Conservation (phyloP, 495 filamentous ascomycete species). For the Chaetomium cochliodes region DNA sequence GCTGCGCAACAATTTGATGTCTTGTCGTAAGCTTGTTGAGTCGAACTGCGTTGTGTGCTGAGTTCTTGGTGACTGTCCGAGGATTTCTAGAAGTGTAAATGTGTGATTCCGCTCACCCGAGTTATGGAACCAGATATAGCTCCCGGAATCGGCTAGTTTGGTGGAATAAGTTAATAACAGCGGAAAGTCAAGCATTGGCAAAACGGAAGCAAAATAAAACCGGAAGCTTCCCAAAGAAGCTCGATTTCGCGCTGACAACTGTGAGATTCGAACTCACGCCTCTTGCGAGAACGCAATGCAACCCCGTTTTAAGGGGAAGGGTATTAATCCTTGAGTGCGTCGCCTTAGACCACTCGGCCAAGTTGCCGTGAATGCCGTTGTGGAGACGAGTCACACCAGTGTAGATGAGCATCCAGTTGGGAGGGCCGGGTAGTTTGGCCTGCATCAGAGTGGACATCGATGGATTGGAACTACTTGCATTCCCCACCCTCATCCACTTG, state of each 20-base stretch:
- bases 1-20: not conserved
- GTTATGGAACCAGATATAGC: not conserved
- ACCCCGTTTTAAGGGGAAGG: slow-evolving; percentile 9
- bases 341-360: slow-evolving; percentile 22
- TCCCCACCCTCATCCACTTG: too few relatives aligned
- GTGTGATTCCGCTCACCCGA: too few relatives aligned
- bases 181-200: too few relatives aligned
- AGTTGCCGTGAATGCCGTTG: slow-evolving; percentile 8
- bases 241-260: not conserved
- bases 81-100: too few relatives aligned
- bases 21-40: not conserved
- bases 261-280: slow-evolving; percentile 20
- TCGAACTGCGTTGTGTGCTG: not conserved
- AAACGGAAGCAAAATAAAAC: not conserved
- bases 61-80: too few relatives aligned
- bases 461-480: too few relatives aligned
- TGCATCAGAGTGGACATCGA: too few relatives aligned
- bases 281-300: slow-evolving; percentile 18
- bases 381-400: not conserved
- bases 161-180: too few relatives aligned
- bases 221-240: not conserved
- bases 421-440: not conserved
- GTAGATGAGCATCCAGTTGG: not conserved
- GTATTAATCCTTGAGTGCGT: slow-evolving; percentile 18
- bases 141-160: too few relatives aligned